Evolutionary conservation across 2,329 filamentous ascomycete genomes (phyloP), one percentile per base, ranked within the genome.

Genomic region (Blastomyces emzantsi): DNA sequence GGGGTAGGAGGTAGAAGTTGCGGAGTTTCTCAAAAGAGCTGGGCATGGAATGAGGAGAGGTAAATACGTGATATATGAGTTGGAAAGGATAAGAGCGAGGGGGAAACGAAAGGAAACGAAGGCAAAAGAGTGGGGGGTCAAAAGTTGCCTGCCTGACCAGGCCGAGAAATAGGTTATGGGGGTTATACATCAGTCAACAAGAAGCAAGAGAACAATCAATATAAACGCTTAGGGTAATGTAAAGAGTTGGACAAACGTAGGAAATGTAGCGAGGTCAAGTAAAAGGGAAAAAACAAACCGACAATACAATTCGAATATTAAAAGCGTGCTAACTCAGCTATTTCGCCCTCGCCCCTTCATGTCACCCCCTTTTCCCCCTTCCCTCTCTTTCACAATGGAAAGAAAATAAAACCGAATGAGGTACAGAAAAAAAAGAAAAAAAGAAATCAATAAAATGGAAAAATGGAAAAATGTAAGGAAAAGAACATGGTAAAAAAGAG

Each of bases 221-320:
- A 54, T 15, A 54, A 33, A 19, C 11, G 51, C 15, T 54, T 54
- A 9, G 51, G 28, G 51, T 8, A 54, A 58, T 25, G 33, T 28
- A 45, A 45, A 17, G 56, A 59, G 41, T 28, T 25, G n/a, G 41
- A 28, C 54, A 57, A n/a, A 36, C 13, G 22, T 25, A 43, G 22
- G 43, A 47, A n/a, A 60, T 11, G 17, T 33, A 47, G 57, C 22
- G 49, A 47, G 15, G 30, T 15, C 33, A 9, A 59, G 43, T 6
- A 15, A 59, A 55, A 28, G 6, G 8, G 17, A 59, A 59, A 28
- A 45, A 22, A 60, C 36, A 60, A 49, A 49, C 57, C 28, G 41
- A 47, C 57, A 47, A 60, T 60, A 60, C 57, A 60, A 60, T 60
- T 60, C 43, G 39, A 60, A 49, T 47, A 60, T 60, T 60, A 60